Conservation (phyloP, 202 grass and related monocot genomes). For the Panicum hallii region DNA sequence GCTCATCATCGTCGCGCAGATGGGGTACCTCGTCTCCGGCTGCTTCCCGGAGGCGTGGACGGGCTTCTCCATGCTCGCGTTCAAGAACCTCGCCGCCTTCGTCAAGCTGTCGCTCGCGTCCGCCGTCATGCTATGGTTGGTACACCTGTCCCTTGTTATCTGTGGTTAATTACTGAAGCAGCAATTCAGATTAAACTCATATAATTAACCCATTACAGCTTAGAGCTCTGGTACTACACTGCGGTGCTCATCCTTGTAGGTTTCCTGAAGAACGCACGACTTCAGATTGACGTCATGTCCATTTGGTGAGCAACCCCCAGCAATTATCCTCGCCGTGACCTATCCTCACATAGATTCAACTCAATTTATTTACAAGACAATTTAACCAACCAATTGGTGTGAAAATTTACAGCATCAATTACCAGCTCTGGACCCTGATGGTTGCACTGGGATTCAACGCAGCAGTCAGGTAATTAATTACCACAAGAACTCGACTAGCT, state of each 20-base stretch:
- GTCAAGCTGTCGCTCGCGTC: constrained; percentile 71
- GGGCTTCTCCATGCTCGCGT: constrained; percentile 58
- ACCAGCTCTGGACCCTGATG: constrained; percentile 83
- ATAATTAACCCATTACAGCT: constrained; percentile 21
- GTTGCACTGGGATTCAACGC: constrained; percentile 78
- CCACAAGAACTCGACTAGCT: not conserved
- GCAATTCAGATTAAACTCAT: not conserved
- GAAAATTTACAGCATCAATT: constrained; percentile 70
- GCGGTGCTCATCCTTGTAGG: constrained; percentile 76
- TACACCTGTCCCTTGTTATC: not conserved
- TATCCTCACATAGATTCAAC: not conserved
- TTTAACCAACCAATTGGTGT: not conserved
- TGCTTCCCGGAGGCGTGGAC: constrained; percentile 60
- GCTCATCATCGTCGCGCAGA: constrained; percentile 55
- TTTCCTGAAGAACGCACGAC: constrained; percentile 54
- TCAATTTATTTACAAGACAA: not conserved
- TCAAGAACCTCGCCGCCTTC: constrained; percentile 62
- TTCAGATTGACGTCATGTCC: constrained; percentile 73
- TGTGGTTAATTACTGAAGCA: not conserved
- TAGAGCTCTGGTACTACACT: constrained; percentile 87
- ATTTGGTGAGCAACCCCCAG: constrained; percentile 53
- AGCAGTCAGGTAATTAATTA: constrained; percentile 66
- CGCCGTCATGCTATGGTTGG: constrained; percentile 74
- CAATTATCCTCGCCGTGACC: too few species aligned
- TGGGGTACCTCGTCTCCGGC: constrained; percentile 59